A percentile compares a stretch with the other conserved stretches of the same genome.
These are phyloP conservation scores for Sesbania bispinosa DNA, from an alignment of 306 rosid genomes.

Conservation along the genomic window DNA sequence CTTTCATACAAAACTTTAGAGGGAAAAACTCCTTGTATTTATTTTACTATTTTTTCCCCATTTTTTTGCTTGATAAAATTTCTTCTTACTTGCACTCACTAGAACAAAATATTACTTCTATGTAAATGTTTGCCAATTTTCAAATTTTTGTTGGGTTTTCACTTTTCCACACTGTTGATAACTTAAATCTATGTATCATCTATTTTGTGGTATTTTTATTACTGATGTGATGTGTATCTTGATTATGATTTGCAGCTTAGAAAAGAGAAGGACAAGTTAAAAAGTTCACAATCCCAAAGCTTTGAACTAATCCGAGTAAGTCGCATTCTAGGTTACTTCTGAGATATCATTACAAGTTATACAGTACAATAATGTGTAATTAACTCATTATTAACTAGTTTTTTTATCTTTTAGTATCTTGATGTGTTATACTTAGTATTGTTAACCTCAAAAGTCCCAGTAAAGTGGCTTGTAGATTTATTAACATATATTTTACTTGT, in stretches of 20 bases:
- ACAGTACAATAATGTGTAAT: neutral
- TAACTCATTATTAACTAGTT: neutral
- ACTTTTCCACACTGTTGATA: no score
- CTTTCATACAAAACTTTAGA: neutral
- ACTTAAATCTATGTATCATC: no score
- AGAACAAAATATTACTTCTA: neutral
- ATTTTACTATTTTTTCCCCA: neutral
- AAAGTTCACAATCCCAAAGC: conserved; percentile 56
- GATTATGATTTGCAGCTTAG: conserved; percentile 54
- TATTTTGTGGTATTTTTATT: no score
- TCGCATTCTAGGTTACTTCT: conserved; percentile 10
- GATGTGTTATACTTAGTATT: neutral
- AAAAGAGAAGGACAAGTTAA: conserved; percentile 54
- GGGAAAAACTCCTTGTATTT: neutral
- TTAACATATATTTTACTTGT: no score
- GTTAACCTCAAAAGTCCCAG: neutral
- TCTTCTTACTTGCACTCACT: neutral
- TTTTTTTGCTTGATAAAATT: no score
- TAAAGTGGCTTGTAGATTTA: no score
- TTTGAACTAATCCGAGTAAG: conserved; percentile 52
- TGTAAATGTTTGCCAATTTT: neutral
- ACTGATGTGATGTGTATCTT: neutral
- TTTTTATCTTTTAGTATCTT: neutral
- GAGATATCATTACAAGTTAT: neutral
- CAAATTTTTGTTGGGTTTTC: neutral